Evolutionary conservation across 805 yeast genomes (phyloP).

Genomic region (Monosporozyma servazzii): DNA sequence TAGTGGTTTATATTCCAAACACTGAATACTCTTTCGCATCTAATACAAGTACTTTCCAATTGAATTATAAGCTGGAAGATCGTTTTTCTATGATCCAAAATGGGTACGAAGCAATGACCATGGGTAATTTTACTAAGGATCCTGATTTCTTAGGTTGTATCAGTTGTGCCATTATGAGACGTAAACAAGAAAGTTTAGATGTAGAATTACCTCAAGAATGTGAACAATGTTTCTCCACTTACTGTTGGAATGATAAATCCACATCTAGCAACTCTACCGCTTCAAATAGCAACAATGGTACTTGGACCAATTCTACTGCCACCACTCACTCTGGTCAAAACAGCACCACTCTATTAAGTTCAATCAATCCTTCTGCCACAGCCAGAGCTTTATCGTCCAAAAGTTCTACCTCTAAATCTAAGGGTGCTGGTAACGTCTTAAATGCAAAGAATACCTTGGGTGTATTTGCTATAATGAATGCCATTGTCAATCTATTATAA

Average conservation of each 20-base stretch:
- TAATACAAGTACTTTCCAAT: conserved; percentile 62
- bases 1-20: conserved; percentile 72
- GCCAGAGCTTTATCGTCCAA: conserved; percentile 2
- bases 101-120: conserved; percentile 63
- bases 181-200: conserved; percentile 63
- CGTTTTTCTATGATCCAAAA: conserved; percentile 53
- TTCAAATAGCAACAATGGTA: not conserved
- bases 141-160: conserved; percentile 63
- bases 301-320: not conserved
- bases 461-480: not conserved
- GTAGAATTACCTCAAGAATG: conserved; percentile 59
- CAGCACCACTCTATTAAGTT: not conserved
- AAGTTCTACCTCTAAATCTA: not conserved
- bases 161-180: conserved; percentile 73
- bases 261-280: conserved; percentile 2
- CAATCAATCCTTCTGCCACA: conserved; percentile 2
- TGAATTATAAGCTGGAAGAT: conserved; percentile 51
- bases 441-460: conserved; percentile 1
- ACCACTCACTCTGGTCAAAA: not conserved
- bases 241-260: conserved; percentile 64
- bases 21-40: conserved; percentile 54
- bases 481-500: conserved; percentile 2
- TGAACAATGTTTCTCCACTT: conserved; percentile 53
- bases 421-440: conserved; percentile 1
- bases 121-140: conserved; percentile 59